These are phyloP conservation scores for Groenewaldozyma auringiensis DNA, from an alignment of 1,139 yeast genomes.

Conservation along the genomic window DNA sequence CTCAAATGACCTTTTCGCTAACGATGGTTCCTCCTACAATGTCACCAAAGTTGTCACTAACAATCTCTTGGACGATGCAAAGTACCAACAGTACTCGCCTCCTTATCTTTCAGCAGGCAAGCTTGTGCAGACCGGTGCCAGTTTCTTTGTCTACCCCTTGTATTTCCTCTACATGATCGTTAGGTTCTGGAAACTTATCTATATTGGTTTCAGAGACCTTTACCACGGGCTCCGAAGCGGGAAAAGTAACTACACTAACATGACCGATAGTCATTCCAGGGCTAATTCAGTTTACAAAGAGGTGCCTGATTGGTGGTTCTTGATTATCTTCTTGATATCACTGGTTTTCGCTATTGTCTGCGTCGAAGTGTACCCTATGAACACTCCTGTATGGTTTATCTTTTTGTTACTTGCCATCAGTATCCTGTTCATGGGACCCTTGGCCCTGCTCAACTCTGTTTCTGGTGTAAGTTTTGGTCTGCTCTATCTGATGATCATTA, in stretches of 20 bases:
- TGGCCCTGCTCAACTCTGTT: conserved; percentile 44
- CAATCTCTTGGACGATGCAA: conserved; percentile 27
- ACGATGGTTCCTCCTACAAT: conserved; percentile 38
- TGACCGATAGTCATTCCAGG: conserved; percentile 44
- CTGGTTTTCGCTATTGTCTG: conserved; percentile 42
- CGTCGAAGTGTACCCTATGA: conserved; percentile 26
- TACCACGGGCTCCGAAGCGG: conserved; percentile 11
- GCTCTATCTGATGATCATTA: conserved; percentile 46
- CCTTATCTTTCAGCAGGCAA: conserved; percentile 38
- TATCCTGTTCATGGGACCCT: conserved; percentile 43
- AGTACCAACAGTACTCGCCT: conserved; percentile 34
- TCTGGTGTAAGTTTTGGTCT: conserved; percentile 47
- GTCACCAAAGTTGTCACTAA: conserved; percentile 37
- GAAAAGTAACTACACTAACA: conserved; percentile 25
- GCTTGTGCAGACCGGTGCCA: conserved; percentile 28
- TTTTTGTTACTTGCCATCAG: conserved; percentile 50
- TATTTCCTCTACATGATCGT: conserved; percentile 20
- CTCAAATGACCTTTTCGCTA: conserved; percentile 39
- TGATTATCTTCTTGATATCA: conserved; percentile 40
- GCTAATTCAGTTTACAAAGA: conserved; percentile 50
- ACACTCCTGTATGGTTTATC: conserved; percentile 45
- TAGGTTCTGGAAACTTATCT: conserved; percentile 19
- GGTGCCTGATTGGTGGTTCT: conserved; percentile 55
- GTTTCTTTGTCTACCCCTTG: conserved; percentile 22
- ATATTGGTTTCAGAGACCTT: conserved; percentile 16